Evolutionary conservation across 805 yeast species (phyloP).

Genomic region (Wickerhamiella azymoides): DNA sequence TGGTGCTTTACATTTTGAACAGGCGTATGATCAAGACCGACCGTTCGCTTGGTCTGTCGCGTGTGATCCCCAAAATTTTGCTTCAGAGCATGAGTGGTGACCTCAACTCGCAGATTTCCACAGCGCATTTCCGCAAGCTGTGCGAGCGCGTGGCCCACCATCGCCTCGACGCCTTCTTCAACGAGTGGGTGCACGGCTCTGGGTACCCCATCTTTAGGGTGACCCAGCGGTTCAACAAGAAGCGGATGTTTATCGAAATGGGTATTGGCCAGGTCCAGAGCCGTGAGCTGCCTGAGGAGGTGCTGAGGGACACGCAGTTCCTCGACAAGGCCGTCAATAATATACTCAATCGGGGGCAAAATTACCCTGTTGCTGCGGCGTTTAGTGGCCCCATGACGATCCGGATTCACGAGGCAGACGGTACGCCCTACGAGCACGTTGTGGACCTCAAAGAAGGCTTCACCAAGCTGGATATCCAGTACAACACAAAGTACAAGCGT

Average conservation of each 20-base stretch:
- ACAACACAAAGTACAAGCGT: slow-evolving; percentile 84
- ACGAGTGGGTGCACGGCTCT: slow-evolving; percentile 82
- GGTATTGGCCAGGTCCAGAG: slow-evolving; percentile 81
- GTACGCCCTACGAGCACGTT: slow-evolving; percentile 96
- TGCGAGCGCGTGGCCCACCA: slow-evolving; percentile 90
- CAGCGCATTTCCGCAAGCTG: slow-evolving; percentile 78
- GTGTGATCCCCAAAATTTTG: slow-evolving; percentile 83
- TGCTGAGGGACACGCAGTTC: slow-evolving; percentile 27
- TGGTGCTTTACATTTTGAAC: slow-evolving; percentile 72
- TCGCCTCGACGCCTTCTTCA: slow-evolving; percentile 67
- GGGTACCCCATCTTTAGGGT: slow-evolving; percentile 84
- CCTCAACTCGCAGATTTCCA: slow-evolving; percentile 58
- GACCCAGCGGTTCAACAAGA: slow-evolving; percentile 85
- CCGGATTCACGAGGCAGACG: slow-evolving; percentile 94
- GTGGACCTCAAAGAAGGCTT: slow-evolving; percentile 76
- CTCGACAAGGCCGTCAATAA: slow-evolving; percentile 28
- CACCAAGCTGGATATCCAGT: slow-evolving; percentile 83
- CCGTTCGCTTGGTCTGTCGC: slow-evolving; percentile 76
- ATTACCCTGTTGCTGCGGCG: slow-evolving; percentile 25
- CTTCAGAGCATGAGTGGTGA: slow-evolving; percentile 95
- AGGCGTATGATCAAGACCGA: slow-evolving; percentile 93
- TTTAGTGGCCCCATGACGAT: slow-evolving; percentile 88
- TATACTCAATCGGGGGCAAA: slow-evolving; percentile 11
- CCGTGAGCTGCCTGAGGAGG: slow-evolving; percentile 19
- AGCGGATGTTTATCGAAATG: slow-evolving; percentile 88